phyloP scores from a whole-genome alignment of 805 yeast species.

The Brettanomyces anomalus region DNA sequence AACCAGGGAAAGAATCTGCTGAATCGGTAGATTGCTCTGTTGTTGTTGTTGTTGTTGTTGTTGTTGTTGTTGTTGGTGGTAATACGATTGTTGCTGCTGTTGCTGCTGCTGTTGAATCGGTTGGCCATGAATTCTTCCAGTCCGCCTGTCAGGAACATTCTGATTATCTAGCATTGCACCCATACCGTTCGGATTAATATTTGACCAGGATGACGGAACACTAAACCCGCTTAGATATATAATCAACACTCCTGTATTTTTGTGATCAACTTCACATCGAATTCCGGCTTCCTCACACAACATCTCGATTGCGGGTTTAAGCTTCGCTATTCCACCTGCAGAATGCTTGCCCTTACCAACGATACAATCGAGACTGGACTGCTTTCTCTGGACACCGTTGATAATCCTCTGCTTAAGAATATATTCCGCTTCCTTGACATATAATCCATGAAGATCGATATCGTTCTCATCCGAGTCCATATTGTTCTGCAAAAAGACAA shows the following conservation, averaged over 20 bases:
- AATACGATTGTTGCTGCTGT: slow-evolving; percentile 21
- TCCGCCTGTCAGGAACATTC: slow-evolving; percentile 15
- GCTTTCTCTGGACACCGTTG: slow-evolving; percentile 52
- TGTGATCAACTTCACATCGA: slow-evolving; percentile 50
- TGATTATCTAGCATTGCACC: slow-evolving; percentile 25
- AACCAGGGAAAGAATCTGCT: neutral
- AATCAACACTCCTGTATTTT: slow-evolving; percentile 74
- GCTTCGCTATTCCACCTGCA: slow-evolving; percentile 68
- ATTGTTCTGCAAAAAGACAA: slow-evolving; percentile 80
- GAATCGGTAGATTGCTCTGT: neutral
- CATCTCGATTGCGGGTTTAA: slow-evolving; percentile 82
- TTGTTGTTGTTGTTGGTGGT: slow-evolving; percentile 20
- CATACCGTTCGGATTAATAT: slow-evolving; percentile 22
- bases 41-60: slow-evolving; percentile 10
- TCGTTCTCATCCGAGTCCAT: slow-evolving; percentile 79
- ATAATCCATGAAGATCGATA: slow-evolving; percentile 89
- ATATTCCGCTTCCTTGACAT: slow-evolving; percentile 79
- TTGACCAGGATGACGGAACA: slow-evolving; percentile 31
- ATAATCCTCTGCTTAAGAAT: slow-evolving; percentile 64
- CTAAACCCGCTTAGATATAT: slow-evolving; percentile 49
- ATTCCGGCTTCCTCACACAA: slow-evolving; percentile 62
- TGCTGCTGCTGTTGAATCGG: slow-evolving; percentile 23
- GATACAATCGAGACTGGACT: slow-evolving; percentile 63
- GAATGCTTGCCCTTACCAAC: slow-evolving; percentile 94
- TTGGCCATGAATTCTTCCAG: neutral